Percentiles rank a stretch among this genome's conserved stretches.
Evolutionary conservation across 2,329 filamentous ascomycete genomes (phyloP).

Genomic region (Drechslerella coelobrocha): DNA sequence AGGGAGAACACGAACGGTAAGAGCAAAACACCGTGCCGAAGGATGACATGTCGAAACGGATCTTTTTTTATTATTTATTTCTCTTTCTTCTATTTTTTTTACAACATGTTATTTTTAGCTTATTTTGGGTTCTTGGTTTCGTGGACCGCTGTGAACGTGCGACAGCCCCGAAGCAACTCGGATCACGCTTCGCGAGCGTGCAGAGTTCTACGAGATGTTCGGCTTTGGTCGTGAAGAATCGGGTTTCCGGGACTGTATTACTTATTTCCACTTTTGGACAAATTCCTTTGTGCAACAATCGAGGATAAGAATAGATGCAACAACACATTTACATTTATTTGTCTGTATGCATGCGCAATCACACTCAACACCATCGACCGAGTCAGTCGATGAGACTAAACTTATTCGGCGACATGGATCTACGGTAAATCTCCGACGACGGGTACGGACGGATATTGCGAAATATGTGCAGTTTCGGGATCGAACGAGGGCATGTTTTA

Average conservation of each 20-base stretch:
- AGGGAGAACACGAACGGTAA: too few relatives aligned
- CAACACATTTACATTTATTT: constrained; percentile 26
- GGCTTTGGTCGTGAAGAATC: not conserved
- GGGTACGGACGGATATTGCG: not conserved
- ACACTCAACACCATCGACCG: too few relatives aligned
- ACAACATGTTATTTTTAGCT: too few relatives aligned
- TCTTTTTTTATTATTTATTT: too few relatives aligned
- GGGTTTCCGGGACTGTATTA: not conserved
- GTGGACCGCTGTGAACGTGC: too few relatives aligned
- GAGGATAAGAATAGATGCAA: constrained; percentile 6
- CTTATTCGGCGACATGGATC: not conserved
- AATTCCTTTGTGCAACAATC: constrained; percentile 4
- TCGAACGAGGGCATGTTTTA: not conserved
- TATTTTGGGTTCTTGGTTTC: too few relatives aligned
- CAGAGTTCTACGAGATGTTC: not conserved
- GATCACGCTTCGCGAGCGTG: not conserved
- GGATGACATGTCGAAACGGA: too few relatives aligned
- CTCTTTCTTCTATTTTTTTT: too few relatives aligned
- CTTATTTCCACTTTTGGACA: not conserved
- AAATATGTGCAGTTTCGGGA: not conserved
- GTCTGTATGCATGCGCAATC: too few relatives aligned
- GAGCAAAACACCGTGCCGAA: too few relatives aligned
- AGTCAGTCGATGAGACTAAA: not conserved
- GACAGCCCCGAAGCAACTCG: too few relatives aligned
- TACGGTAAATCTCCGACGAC: not conserved